These are phyloP conservation scores for Scutellaria baicalensis DNA, from an alignment of 257 asterid genomes.

Conservation along the genomic window DNA sequence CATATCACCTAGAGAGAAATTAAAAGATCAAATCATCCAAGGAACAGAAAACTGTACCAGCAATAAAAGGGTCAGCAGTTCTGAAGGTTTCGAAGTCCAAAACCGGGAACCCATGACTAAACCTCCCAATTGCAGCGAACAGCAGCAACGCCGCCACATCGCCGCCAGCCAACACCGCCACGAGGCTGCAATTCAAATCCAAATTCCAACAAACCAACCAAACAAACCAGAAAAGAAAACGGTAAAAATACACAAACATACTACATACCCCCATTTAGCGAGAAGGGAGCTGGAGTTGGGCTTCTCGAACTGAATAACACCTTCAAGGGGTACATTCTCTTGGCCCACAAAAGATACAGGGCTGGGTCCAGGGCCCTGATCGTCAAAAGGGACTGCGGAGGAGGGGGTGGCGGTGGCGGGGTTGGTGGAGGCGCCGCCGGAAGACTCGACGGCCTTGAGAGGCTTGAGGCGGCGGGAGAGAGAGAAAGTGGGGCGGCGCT, in stretches of 20 bases:
- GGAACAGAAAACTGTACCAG: constrained; percentile 37
- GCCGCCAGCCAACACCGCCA: constrained; percentile 77
- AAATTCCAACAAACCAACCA: neutral
- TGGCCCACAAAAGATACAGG: constrained; percentile 47
- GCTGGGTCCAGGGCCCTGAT: constrained; percentile 18
- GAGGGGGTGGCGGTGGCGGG: constrained; percentile 27
- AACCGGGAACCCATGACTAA: constrained; percentile 74
- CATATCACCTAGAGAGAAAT: neutral
- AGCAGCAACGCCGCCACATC: constrained; percentile 73
- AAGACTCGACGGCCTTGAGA: constrained; percentile 34
- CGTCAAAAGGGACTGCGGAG: constrained; percentile 16
- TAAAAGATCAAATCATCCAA: neutral
- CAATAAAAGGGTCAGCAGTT: constrained; percentile 86
- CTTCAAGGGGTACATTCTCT: constrained; percentile 61
- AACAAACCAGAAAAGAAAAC: too few species aligned
- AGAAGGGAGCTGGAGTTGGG: constrained; percentile 38
- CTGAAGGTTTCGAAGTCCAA: constrained; percentile 61
- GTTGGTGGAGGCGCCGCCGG: constrained; percentile 28
- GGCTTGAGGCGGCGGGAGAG: constrained; percentile 33
- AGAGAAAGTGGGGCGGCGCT: constrained; percentile 34
- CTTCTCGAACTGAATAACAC: constrained; percentile 80
- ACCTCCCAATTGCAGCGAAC: constrained; percentile 85
- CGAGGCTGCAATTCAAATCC: constrained; percentile 44
- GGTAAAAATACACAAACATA: neutral
- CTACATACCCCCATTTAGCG: constrained; percentile 63